Evolutionary conservation across 306 rosid genomes (phyloP).

Genomic region (Medicago arabica): DNA sequence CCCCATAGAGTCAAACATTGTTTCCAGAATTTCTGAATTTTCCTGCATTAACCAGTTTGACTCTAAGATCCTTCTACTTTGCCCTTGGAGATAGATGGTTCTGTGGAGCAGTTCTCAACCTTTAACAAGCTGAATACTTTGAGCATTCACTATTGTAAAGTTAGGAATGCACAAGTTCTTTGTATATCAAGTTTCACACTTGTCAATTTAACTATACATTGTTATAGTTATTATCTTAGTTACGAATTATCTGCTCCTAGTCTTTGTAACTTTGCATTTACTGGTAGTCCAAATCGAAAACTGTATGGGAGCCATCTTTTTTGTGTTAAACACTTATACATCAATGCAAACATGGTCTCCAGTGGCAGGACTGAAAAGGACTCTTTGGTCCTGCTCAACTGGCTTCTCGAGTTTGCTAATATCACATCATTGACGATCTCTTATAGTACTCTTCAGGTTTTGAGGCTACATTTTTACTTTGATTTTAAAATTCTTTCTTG

Average conservation of each 20-base stretch:
- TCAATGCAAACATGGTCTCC: neutral
- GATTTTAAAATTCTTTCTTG: neutral
- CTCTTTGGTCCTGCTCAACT: neutral
- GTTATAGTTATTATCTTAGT: neutral
- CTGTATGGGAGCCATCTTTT: slow-evolving; percentile 4
- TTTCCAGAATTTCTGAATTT: neutral
- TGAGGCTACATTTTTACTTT: neutral
- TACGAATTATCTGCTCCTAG: slow-evolving; percentile 5
- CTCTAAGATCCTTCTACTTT: slow-evolving; percentile 4
- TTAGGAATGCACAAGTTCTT: neutral
- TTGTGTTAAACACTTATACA: slow-evolving; percentile 7
- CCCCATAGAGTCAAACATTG: neutral
- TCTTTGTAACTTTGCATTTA: neutral
- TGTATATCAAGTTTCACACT: slow-evolving; percentile 4
- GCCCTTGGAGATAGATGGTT: too few species aligned
- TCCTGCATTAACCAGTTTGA: neutral
- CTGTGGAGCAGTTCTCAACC: too few species aligned
- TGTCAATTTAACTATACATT: neutral
- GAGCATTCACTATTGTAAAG: neutral
- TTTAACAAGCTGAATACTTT: slow-evolving; percentile 13
- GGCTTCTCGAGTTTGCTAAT: neutral
- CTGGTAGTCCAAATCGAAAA: neutral
- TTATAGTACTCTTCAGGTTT: neutral
- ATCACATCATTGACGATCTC: neutral
- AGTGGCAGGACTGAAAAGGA: neutral